These are phyloP conservation scores for Pseudotsuga menziesii DNA, from an alignment of 75 land plant genomes.

Conservation along the genomic window DNA sequence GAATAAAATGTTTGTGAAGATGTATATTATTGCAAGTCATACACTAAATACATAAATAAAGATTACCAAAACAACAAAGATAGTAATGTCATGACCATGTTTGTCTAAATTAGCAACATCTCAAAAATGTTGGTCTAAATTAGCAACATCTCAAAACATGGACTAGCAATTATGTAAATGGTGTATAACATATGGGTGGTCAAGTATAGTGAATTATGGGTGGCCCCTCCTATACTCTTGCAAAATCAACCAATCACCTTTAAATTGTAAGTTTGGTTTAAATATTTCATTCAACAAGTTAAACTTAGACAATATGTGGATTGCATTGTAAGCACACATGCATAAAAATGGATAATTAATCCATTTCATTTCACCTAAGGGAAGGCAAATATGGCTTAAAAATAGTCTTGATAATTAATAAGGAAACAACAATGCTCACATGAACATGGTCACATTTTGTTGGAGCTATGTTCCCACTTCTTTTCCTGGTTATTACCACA, in stretches of 20 bases:
- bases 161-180: constrained; percentile 82
- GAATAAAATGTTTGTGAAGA: not conserved
- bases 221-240: constrained; percentile 62
- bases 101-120: constrained; percentile 34
- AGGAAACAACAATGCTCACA: not conserved
- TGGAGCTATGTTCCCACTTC: too few species aligned
- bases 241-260: not conserved
- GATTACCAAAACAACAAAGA: too few species aligned
- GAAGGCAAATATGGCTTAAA: not conserved
- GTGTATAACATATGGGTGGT: constrained; percentile 82
- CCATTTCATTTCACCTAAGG: not conserved
- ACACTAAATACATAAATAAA: not conserved
- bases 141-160: constrained; percentile 33
- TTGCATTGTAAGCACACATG: not conserved
- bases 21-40: not conserved
- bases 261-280: too few species aligned
- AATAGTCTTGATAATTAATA: not conserved
- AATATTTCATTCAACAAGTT: not conserved
- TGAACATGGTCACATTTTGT: too few species aligned
- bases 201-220: constrained; percentile 81
- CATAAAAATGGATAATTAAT: not conserved
- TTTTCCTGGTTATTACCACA: too few species aligned
- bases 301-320: not conserved
- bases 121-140: constrained; percentile 38
- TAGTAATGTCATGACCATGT: constrained; percentile 16